Conservation (phyloP, 768 basidiomycete species). For the Boletus subparvulus region DNA sequence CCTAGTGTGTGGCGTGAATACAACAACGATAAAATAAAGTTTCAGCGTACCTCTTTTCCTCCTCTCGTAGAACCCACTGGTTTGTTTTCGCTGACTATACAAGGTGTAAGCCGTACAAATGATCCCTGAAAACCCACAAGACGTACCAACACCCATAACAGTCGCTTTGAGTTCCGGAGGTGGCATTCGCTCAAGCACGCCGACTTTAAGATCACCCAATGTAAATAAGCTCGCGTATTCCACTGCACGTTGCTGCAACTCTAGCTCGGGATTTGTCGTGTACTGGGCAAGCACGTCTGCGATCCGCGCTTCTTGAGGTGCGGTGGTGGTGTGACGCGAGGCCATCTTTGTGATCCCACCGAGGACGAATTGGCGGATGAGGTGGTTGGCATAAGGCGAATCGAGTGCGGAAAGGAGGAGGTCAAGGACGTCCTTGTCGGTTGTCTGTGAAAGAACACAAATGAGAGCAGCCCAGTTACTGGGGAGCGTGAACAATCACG, state of each 20-base stretch:
- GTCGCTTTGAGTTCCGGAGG: conserved; percentile 97
- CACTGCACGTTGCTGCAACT: conserved; percentile 93
- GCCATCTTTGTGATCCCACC: conserved; percentile 88
- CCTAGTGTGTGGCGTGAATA: conserved; percentile 29
- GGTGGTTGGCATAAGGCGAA: conserved; percentile 91
- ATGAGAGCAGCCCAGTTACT: neutral
- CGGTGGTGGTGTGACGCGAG: conserved; percentile 67
- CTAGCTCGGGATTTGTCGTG: conserved; percentile 86
- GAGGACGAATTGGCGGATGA: conserved; percentile 90
- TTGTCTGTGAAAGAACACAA: conserved; percentile 45
- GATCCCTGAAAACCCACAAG: neutral
- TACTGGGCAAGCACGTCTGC: conserved; percentile 75
- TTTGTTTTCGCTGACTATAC: conserved; percentile 88
- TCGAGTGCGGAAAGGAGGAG: conserved; percentile 83
- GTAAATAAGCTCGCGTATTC: conserved; percentile 89
- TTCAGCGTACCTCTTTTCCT: conserved; percentile 60
- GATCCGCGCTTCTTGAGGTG: conserved; percentile 74
- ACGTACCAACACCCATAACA: conserved; percentile 86
- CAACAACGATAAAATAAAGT: neutral
- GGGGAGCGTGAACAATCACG: conserved; percentile 40
- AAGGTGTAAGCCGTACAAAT: conserved; percentile 2
- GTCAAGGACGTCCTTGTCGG: conserved; percentile 82
- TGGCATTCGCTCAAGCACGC: conserved; percentile 98
- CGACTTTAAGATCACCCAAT: conserved; percentile 70
- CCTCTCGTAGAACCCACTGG: conserved; percentile 89